These are phyloP conservation scores for Graphium sp. DNA, from an alignment of 2,329 filamentous ascomycete species.

Conservation along the genomic window DNA sequence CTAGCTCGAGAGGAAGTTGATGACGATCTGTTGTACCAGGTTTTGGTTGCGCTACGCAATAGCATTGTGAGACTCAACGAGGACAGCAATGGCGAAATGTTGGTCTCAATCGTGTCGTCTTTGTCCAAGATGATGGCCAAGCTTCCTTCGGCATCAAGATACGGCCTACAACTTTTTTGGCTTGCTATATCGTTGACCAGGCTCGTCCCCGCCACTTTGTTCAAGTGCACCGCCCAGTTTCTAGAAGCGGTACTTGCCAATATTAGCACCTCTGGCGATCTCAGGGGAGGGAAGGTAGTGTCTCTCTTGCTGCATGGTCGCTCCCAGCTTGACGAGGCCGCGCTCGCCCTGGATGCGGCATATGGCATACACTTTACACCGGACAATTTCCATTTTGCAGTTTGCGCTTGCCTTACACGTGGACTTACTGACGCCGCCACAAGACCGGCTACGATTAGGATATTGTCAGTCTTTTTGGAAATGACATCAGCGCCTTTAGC, in stretches of 20 bases:
- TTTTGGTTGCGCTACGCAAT: slow-evolving; percentile 48
- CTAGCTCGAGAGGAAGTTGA: slow-evolving; percentile 56
- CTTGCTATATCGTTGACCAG: slow-evolving; percentile 49
- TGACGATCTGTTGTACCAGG: slow-evolving; percentile 54
- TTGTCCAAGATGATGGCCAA: slow-evolving; percentile 58
- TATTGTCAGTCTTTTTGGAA: slow-evolving; percentile 42
- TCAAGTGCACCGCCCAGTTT: slow-evolving; percentile 49
- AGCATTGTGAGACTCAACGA: slow-evolving; percentile 49
- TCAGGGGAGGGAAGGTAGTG: slow-evolving; percentile 42
- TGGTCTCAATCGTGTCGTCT: slow-evolving; percentile 49
- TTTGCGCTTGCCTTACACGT: slow-evolving; percentile 46
- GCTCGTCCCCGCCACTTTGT: slow-evolving; percentile 42
- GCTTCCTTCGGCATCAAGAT: slow-evolving; percentile 47
- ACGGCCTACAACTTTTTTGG: slow-evolving; percentile 55
- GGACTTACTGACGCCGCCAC: slow-evolving; percentile 47
- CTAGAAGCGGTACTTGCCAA: slow-evolving; percentile 48
- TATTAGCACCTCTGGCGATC: slow-evolving; percentile 42
- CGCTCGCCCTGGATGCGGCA: slow-evolving; percentile 42
- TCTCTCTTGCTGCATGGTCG: slow-evolving; percentile 43
- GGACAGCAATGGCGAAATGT: slow-evolving; percentile 49
- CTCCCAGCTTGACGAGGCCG: slow-evolving; percentile 41
- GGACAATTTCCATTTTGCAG: slow-evolving; percentile 51
- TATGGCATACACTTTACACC: slow-evolving; percentile 48
- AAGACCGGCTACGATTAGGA: slow-evolving; percentile 37
- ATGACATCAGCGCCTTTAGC: slow-evolving; percentile 11